These are phyloP conservation scores for Misopates orontium DNA, from an alignment of 257 asterid genomes.

Conservation along the genomic window DNA sequence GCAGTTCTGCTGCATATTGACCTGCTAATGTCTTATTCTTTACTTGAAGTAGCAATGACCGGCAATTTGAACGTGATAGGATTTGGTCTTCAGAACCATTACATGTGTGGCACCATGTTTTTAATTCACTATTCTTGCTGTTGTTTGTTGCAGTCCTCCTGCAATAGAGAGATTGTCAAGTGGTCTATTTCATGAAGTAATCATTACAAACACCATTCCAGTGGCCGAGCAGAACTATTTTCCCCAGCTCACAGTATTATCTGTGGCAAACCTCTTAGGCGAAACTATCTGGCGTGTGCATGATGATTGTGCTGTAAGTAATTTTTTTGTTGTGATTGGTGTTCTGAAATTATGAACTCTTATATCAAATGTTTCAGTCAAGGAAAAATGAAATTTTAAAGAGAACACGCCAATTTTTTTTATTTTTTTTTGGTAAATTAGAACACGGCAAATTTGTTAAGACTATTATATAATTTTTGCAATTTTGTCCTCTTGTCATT, in stretches of 20 bases:
- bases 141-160: conserved; percentile 73
- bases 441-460: not conserved
- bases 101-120: not conserved
- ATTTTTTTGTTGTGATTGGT: not conserved
- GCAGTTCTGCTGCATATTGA: conserved; percentile 3
- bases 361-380: not conserved
- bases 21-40: not conserved
- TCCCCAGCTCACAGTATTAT: conserved; percentile 85
- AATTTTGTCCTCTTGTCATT: not conserved
- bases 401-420: not conserved
- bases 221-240: conserved; percentile 81
- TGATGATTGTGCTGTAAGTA: conserved; percentile 87
- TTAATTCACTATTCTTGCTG: not conserved
- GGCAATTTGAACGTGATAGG: not conserved
- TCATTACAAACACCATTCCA: conserved; percentile 89
- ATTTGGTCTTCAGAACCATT: conserved; percentile 23
- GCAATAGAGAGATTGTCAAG: conserved; percentile 89
- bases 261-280: conserved; percentile 87
- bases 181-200: conserved; percentile 94
- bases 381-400: not conserved
- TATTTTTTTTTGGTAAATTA: no score
- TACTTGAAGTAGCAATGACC: not conserved
- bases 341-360: not conserved
- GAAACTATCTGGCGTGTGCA: conserved; percentile 97
- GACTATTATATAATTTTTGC: not conserved